Percentiles rank a stretch among this genome's conserved stretches.
These are phyloP conservation scores for Malus hybrid DNA, from an alignment of 331 rosid genomes.

Conservation along the genomic window DNA sequence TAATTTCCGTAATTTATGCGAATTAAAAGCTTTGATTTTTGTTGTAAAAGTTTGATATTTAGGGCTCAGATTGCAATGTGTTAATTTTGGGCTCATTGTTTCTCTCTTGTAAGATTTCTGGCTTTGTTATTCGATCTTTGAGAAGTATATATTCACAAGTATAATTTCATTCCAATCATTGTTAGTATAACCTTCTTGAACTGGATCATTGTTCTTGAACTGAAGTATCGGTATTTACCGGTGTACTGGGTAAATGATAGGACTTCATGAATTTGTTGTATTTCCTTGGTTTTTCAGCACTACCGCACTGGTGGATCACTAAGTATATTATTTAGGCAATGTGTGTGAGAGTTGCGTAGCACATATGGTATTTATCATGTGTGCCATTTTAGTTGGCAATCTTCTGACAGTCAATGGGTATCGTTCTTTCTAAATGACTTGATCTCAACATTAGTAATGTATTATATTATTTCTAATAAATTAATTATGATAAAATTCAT, in stretches of 20 bases:
- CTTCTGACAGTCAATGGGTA: not conserved
- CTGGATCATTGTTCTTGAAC: not conserved
- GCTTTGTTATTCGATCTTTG: not conserved
- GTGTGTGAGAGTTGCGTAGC: not conserved
- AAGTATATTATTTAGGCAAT: not conserved
- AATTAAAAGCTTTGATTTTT: not conserved
- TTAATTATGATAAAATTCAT: not conserved
- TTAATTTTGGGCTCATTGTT: not conserved
- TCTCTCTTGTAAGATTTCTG: not conserved
- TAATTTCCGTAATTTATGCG: slow-evolving; percentile 4
- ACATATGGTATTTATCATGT: not conserved
- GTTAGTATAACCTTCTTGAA: not conserved
- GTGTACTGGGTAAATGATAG: not conserved
- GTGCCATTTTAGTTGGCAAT: not conserved
- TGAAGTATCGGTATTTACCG: not conserved
- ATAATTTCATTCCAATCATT: not conserved
- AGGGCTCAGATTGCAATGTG: not conserved
- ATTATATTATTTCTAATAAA: not conserved
- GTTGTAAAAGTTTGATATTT: not conserved
- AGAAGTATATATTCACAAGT: not conserved
- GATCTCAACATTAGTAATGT: not conserved
- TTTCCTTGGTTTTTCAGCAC: not conserved
- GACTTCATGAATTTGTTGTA: not conserved
- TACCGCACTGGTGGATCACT: not conserved
- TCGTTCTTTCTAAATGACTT: not conserved